Percentiles rank a stretch among this genome's conserved stretches.
Evolutionary conservation across 2,329 filamentous ascomycete species (phyloP).

Genomic region (Fusarium denticulatum): DNA sequence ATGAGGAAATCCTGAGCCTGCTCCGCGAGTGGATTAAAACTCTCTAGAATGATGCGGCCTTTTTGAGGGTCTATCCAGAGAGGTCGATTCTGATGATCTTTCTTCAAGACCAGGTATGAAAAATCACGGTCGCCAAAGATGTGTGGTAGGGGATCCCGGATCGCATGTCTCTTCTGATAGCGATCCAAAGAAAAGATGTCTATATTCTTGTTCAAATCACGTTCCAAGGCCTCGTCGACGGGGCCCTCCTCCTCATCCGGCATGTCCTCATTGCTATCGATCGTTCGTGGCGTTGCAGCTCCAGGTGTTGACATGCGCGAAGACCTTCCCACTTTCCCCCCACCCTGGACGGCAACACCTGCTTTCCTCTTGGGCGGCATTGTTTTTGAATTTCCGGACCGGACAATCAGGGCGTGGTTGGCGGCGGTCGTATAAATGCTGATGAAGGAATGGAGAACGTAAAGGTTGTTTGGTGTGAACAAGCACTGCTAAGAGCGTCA

Average conservation of each 20-base stretch:
- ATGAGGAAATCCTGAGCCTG: conserved; percentile 95
- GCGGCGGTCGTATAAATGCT: conserved; percentile 6
- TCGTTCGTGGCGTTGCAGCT: conserved; percentile 67
- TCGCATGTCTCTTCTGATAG: conserved; percentile 58
- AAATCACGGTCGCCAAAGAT: conserved; percentile 72
- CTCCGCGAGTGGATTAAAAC: conserved; percentile 86
- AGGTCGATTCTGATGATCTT: conserved; percentile 88
- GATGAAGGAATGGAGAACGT: background rate
- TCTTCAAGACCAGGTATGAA: conserved; percentile 82
- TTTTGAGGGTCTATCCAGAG: conserved; percentile 92
- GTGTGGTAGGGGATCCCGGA: conserved; percentile 57
- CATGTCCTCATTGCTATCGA: conserved; percentile 63
- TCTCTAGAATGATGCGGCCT: conserved; percentile 91
- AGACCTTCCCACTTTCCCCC: conserved; percentile 64
- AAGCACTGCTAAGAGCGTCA: conserved; percentile 14
- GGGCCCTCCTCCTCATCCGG: conserved; percentile 59
- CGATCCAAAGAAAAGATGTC: conserved; percentile 67
- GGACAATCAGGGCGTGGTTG: conserved; percentile 7
- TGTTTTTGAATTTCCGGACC: conserved; percentile 48
- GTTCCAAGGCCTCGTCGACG: conserved; percentile 62
- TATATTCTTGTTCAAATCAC: conserved; percentile 66
- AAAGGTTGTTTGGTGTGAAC: background rate
- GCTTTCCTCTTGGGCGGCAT: conserved; percentile 82
- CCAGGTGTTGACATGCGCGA: conserved; percentile 70
- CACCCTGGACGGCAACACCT: conserved; percentile 55